A percentile compares a stretch with the other conserved stretches of the same genome.
These are phyloP conservation scores for Silene conica DNA, from an alignment of 148 eudicot genomes.

Conservation along the genomic window DNA sequence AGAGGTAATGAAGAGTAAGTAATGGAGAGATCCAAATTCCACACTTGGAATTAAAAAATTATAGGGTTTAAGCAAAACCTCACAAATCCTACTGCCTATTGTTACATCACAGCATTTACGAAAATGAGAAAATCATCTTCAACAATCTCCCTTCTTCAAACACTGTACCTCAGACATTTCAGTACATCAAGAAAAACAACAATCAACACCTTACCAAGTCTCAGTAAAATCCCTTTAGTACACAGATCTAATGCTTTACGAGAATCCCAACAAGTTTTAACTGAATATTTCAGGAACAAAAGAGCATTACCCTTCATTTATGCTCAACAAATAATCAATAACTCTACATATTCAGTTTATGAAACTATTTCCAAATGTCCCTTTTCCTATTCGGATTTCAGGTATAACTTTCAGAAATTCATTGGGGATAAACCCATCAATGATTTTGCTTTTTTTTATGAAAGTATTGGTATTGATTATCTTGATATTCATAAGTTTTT, in stretches of 20 bases:
- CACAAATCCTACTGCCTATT: too few species aligned
- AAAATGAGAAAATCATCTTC: background rate
- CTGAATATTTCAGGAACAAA: slow-evolving; percentile 63
- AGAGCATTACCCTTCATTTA: slow-evolving; percentile 49
- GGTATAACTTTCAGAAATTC: slow-evolving; percentile 36
- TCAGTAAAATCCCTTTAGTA: slow-evolving; percentile 38
- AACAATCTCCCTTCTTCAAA: background rate
- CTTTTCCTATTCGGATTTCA: slow-evolving; percentile 32
- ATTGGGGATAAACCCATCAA: slow-evolving; percentile 69
- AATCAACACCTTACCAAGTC: slow-evolving; percentile 19
- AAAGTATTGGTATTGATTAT: slow-evolving; percentile 67
- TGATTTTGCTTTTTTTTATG: slow-evolving; percentile 70
- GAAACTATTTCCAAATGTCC: slow-evolving; percentile 34
- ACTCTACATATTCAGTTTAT: slow-evolving; percentile 35
- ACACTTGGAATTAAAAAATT: too few species aligned
- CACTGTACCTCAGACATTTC: slow-evolving; percentile 13
- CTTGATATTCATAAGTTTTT: slow-evolving; percentile 30
- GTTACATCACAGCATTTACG: too few species aligned
- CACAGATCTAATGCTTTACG: slow-evolving; percentile 36
- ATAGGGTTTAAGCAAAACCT: too few species aligned
- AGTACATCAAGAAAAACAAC: slow-evolving; percentile 10
- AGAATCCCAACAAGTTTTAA: slow-evolving; percentile 43
- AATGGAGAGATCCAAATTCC: too few species aligned
- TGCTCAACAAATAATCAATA: slow-evolving; percentile 52
- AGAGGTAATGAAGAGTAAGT: too few species aligned